A percentile compares a stretch with the other conserved stretches of the same genome.
These are phyloP conservation scores for Neospermospora avenae DNA, from an alignment of 2,329 filamentous ascomycete species.

Conservation along the genomic window DNA sequence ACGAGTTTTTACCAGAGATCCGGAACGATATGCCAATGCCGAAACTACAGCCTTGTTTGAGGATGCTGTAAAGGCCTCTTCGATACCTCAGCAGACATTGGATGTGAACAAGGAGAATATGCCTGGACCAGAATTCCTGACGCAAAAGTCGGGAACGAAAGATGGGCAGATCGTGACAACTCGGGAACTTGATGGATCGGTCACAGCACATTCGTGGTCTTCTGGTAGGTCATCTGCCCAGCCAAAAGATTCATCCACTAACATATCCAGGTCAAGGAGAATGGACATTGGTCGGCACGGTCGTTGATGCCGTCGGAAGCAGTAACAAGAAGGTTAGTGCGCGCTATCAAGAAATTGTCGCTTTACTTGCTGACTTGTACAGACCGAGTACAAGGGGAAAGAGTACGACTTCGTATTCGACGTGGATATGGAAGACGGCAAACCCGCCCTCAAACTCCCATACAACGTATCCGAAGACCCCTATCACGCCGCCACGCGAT, in stretches of 20 bases:
- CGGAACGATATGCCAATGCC: slow-evolving; percentile 65
- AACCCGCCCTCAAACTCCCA: slow-evolving; percentile 87
- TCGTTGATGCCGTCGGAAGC: slow-evolving; percentile 84
- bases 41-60: slow-evolving; percentile 72
- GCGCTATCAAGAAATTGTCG: neutral
- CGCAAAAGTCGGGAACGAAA: slow-evolving; percentile 81
- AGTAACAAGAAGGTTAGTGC: slow-evolving; percentile 63
- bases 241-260: neutral
- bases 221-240: slow-evolving; percentile 16
- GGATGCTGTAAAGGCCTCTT: slow-evolving; percentile 74
- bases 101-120: slow-evolving; percentile 90
- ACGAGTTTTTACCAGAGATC: slow-evolving; percentile 75
- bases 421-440: slow-evolving; percentile 92
- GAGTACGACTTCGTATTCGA: slow-evolving; percentile 97
- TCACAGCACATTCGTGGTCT: slow-evolving; percentile 90
- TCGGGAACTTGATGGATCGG: slow-evolving; percentile 71
- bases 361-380: neutral
- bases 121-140: slow-evolving; percentile 82
- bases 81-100: slow-evolving; percentile 83
- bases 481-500: slow-evolving; percentile 87
- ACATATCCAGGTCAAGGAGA: slow-evolving; percentile 51
- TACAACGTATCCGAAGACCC: slow-evolving; percentile 92
- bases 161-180: slow-evolving; percentile 96
- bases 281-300: slow-evolving; percentile 90
- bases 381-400: slow-evolving; percentile 68